Percentiles rank a stretch among this genome's conserved stretches.
phyloP scores from a whole-genome alignment of 352 stramenopile species.

The Pythium rishiriense region DNA sequence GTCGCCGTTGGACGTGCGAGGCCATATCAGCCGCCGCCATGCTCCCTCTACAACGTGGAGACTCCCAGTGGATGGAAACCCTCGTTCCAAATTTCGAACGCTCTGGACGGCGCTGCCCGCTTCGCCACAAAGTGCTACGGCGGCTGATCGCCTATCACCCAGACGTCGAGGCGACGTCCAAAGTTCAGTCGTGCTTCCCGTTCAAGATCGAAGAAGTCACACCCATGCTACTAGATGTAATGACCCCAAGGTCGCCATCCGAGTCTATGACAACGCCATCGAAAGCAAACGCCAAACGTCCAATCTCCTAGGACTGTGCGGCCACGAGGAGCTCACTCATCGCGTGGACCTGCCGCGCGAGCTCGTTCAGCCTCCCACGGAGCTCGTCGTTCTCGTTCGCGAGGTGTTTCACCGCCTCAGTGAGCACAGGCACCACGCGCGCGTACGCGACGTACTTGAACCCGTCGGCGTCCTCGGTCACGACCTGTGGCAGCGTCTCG shows the following conservation, averaged over 20 bases:
- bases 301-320: no score
- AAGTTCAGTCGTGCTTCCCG: neutral
- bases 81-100: neutral
- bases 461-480: slow-evolving; percentile 58
- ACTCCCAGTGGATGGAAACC: neutral
- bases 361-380: neutral
- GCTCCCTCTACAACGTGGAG: no score
- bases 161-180: no score
- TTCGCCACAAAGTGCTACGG: neutral
- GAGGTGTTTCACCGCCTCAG: slow-evolving; percentile 72
- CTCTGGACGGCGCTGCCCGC: neutral
- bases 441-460: slow-evolving; percentile 91
- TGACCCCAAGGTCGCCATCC: no score
- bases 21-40: neutral
- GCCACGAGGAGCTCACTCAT: neutral
- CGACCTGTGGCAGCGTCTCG: slow-evolving; percentile 74
- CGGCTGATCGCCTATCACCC: neutral
- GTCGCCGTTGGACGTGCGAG: neutral
- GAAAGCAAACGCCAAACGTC: no score
- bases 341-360: slow-evolving; percentile 1
- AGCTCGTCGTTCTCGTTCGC: slow-evolving; percentile 16
- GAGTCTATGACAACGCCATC: no score
- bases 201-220: neutral
- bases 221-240: no score
- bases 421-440: slow-evolving; percentile 70